phyloP scores from a whole-genome alignment of 2,329 filamentous ascomycete genomes.

The Cordyceps fumosorosea region DNA sequence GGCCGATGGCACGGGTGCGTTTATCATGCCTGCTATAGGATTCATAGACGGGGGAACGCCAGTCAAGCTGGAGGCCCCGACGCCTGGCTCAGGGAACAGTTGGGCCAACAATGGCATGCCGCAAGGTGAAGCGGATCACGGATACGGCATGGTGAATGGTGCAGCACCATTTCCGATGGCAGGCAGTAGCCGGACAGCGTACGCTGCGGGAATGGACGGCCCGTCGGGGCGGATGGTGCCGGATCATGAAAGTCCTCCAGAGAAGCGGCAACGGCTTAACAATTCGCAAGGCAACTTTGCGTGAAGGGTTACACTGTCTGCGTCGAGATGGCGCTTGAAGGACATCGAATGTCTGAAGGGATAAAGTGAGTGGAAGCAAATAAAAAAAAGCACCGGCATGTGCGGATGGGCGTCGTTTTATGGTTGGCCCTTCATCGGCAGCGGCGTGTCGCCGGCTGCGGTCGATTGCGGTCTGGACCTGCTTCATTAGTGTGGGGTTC shows the following conservation, averaged over 20 bases:
- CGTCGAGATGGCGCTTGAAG: no score
- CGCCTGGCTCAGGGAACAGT: slow-evolving; percentile 36
- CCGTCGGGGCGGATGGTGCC: slow-evolving; percentile 18
- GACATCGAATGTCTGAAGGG: not conserved
- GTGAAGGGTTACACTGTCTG: slow-evolving; percentile 17
- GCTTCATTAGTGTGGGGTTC: slow-evolving; percentile 15
- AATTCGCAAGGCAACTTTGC: slow-evolving; percentile 34
- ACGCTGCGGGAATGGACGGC: slow-evolving; percentile 17
- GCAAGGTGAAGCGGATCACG: slow-evolving; percentile 33
- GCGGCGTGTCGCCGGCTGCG: not conserved
- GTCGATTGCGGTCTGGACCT: slow-evolving; percentile 25
- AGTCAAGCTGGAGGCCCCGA: slow-evolving; percentile 51
- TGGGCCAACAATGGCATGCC: slow-evolving; percentile 8
- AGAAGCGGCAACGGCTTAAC: slow-evolving; percentile 48
- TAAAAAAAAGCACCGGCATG: not conserved
- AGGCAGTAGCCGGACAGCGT: slow-evolving; percentile 19
- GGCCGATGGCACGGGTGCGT: slow-evolving; percentile 26
- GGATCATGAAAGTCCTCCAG: slow-evolving; percentile 38
- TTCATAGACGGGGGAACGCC: slow-evolving; percentile 21
- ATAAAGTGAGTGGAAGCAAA: not conserved
- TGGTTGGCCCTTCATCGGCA: not conserved
- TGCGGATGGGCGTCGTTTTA: slow-evolving; percentile 7
- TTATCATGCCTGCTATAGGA: slow-evolving; percentile 9
- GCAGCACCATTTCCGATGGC: slow-evolving; percentile 32
- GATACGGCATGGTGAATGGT: slow-evolving; percentile 41